Evolutionary conservation across 371 early-diverging fungal genomes (phyloP), one percentile per base, ranked within the genome.

Genomic region (Mortierella polycephala): DNA sequence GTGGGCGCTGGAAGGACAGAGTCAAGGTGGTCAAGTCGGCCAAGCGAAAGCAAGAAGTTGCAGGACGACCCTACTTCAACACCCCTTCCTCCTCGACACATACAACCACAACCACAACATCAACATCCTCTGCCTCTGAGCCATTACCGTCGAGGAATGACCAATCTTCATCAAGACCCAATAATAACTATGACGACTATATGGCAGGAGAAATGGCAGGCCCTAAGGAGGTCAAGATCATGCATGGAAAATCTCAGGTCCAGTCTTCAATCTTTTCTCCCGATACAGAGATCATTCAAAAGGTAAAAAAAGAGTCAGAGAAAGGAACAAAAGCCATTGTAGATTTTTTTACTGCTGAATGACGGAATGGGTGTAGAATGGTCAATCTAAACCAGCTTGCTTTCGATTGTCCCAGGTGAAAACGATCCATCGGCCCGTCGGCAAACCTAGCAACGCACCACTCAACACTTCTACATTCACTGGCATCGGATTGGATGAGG

Each of bases 401-500:
- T 4, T n/a, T 60, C 14, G 49, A 47, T 71, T 7, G 37, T 60
- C 20, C 18, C 52, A 79, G 79, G 71, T 75, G 21, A 84, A 85
- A 57, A 81, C 75, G 20, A 69, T 79, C 51, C 73, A 71, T 12
- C 57, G 72, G 0, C 75, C 76, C 12, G 72, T 79, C 42, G 79
- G 79, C 41, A 81, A 80, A 52, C 86, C 88, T 1, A 87, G 89
- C 65, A 87, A 90, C 64, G 90, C 88, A 0, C 86, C 88, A 18
- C 74, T 84, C 10, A 83, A 88, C 62, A 76, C 81, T 10, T 81
- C 88, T 52, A 82, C 90, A 2, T 96, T 96, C 74, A 82, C 84
- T 3, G 91, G 90, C 23, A 86, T 96, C 8, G 96, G 96, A 11
- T 76, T 97, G 39, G 84, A 92, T 52, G 55, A 87, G 4, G 88